Evolutionary conservation across 2,329 filamentous ascomycete species (phyloP).

Genomic region (Chrysosporium keratinophilum): DNA sequence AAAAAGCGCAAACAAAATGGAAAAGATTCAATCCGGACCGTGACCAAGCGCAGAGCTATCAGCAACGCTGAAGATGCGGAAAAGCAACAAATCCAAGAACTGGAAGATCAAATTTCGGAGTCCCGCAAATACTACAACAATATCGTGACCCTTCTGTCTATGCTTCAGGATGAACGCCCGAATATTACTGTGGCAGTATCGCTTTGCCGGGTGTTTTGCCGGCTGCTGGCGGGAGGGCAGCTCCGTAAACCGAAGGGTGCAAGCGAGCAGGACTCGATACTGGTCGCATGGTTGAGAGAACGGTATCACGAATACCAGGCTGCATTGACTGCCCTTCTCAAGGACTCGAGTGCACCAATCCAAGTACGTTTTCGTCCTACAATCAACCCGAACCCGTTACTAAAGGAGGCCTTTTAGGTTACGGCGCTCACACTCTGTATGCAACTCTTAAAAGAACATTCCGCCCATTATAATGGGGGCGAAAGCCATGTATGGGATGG

Average conservation of each 20-base stretch:
- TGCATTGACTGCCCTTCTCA: conserved; percentile 52
- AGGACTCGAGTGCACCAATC: conserved; percentile 49
- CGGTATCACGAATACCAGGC: conserved; percentile 61
- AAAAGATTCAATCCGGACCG: conserved; percentile 29
- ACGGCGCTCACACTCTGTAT: conserved; percentile 70
- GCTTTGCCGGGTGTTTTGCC: conserved; percentile 75
- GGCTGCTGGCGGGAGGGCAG: conserved; percentile 63
- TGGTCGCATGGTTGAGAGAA: conserved; percentile 69
- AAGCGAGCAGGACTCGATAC: conserved; percentile 61
- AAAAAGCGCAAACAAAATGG: conserved; percentile 33
- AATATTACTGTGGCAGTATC: conserved; percentile 63
- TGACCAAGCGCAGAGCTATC: conserved; percentile 36
- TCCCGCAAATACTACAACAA: conserved; percentile 90
- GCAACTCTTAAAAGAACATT: conserved; percentile 74
- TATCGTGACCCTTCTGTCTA: conserved; percentile 60
- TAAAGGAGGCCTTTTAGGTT: conserved; percentile 33
- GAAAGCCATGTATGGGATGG: conserved; percentile 61
- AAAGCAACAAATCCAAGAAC: conserved; percentile 55
- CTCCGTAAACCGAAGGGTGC: conserved; percentile 55
- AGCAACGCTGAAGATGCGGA: conserved; percentile 37
- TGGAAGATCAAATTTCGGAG: conserved; percentile 73
- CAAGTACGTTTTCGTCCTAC: conserved; percentile 24
- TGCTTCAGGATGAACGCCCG: conserved; percentile 44
- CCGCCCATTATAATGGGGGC: conserved; percentile 49
- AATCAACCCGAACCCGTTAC: conserved; percentile 13